These are phyloP conservation scores for Ploettnerulaceae sp. DNA, from an alignment of 2,329 filamentous ascomycete species.

Conservation along the genomic window DNA sequence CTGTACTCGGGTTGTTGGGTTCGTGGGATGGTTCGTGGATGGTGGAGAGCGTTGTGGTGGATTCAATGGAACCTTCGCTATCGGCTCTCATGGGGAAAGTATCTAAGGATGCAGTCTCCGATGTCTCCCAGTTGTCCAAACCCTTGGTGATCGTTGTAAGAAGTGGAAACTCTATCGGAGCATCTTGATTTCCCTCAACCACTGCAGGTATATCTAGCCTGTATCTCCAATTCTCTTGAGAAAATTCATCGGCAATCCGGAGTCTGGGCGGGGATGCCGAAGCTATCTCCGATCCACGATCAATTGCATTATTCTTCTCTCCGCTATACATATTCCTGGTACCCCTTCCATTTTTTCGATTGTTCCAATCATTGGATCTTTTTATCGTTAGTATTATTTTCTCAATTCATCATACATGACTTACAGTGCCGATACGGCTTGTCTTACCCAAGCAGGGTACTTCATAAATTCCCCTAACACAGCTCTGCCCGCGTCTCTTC, in stretches of 20 bases:
- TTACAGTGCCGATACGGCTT: conserved; percentile 12
- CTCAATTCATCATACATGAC: background rate
- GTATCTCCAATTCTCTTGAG: background rate
- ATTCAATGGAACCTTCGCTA: background rate
- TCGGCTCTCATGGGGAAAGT: background rate
- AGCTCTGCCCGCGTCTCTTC: background rate
- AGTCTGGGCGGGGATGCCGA: background rate
- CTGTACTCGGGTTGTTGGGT: background rate
- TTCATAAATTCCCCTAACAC: conserved; percentile 6
- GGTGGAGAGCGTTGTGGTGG: background rate
- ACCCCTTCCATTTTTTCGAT: background rate
- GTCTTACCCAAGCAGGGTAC: conserved; percentile 10
- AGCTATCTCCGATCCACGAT: background rate
- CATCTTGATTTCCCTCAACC: background rate
- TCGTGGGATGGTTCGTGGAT: background rate
- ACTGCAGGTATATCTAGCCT: background rate
- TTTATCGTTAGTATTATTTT: background rate
- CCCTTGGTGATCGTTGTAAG: background rate
- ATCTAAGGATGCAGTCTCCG: background rate
- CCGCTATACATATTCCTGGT: background rate
- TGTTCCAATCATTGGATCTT: background rate
- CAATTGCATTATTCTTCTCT: background rate
- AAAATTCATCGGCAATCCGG: background rate
- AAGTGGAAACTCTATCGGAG: background rate
- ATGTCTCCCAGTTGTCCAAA: background rate